phyloP scores from a whole-genome alignment of 176 grass and related monocot genomes.

The Triticum timopheevii region DNA sequence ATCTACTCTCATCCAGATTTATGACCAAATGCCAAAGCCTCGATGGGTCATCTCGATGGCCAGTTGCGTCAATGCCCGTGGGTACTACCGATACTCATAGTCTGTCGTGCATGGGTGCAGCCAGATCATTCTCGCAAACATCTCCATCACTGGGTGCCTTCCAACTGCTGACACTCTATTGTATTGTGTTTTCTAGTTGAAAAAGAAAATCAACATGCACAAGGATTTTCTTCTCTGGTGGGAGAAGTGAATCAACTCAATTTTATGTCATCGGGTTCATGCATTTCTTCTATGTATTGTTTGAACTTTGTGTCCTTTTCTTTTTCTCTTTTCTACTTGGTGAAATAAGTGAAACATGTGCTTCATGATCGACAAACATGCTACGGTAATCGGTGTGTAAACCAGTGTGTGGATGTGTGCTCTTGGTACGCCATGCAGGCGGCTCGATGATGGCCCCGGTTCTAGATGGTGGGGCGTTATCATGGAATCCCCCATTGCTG shows the following conservation, averaged over 20 bases:
- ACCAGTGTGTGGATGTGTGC: no score
- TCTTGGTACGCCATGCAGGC: no score
- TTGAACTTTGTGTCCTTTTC: neutral
- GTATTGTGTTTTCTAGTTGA: constrained; percentile 55
- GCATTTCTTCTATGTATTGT: neutral
- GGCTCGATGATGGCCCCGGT: no score
- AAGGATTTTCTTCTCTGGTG: constrained; percentile 87
- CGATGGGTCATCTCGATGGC: constrained; percentile 94
- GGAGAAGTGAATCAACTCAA: constrained; percentile 49
- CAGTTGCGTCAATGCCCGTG: constrained; percentile 78
- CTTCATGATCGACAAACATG: neutral
- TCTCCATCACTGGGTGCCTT: constrained; percentile 77
- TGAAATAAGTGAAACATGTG: neutral
- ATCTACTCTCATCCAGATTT: neutral
- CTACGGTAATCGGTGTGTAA: neutral
- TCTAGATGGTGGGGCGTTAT: no score
- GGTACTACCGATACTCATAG: constrained; percentile 95
- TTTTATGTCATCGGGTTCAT: neutral
- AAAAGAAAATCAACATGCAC: constrained; percentile 86
- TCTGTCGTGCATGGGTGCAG: constrained; percentile 81
- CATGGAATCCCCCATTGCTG: no score
- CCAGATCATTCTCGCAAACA: constrained; percentile 71
- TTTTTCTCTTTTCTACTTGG: neutral
- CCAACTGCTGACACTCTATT: constrained; percentile 82
- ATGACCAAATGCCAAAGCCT: constrained; percentile 65